Conservation (phyloP, 768 basidiomycete genomes). For the Phanerochaete carnosa region DNA sequence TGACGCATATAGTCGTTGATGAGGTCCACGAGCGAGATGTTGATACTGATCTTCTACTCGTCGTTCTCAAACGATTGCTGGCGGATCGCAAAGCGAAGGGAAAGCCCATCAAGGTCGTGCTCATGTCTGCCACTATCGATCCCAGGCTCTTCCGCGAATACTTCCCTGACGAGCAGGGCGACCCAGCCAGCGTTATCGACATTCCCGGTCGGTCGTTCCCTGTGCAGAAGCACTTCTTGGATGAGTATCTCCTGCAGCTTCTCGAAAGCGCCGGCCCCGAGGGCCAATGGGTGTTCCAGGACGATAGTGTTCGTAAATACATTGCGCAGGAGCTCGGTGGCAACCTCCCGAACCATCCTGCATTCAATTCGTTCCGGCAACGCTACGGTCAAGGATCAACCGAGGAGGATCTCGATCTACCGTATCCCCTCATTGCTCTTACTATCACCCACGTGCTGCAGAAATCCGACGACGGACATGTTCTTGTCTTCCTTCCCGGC, state of each 20-base stretch:
- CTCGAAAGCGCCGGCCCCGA: constrained; percentile 18
- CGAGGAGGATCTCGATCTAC: constrained; percentile 69
- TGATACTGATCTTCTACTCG: constrained; percentile 86
- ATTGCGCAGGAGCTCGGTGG: constrained; percentile 62
- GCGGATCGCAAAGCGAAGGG: constrained; percentile 66
- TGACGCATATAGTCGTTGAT: constrained; percentile 91
- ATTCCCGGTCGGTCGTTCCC: constrained; percentile 93
- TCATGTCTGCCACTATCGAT: constrained; percentile 97
- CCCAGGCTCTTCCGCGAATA: constrained; percentile 86
- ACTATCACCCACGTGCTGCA: constrained; percentile 76
- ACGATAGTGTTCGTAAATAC: constrained; percentile 72
- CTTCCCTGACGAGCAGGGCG: constrained; percentile 62
- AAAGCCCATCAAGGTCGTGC: constrained; percentile 77
- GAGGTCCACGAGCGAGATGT: constrained; percentile 96
- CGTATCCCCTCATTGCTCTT: constrained; percentile 76
- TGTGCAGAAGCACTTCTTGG: constrained; percentile 77
- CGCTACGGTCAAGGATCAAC: constrained; percentile 12
- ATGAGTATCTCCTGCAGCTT: constrained; percentile 65
- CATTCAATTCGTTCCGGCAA: constrained; percentile 3
- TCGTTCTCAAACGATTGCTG: constrained; percentile 82
- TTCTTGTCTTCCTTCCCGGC: constrained; percentile 89
- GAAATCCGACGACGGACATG: constrained; percentile 76
- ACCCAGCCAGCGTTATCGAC: constrained; percentile 68
- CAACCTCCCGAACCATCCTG: constrained; percentile 3
- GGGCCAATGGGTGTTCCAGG: constrained; percentile 61